These are phyloP conservation scores for Eucalyptus pauciflora DNA, from an alignment of 345 rosid species.

Conservation along the genomic window DNA sequence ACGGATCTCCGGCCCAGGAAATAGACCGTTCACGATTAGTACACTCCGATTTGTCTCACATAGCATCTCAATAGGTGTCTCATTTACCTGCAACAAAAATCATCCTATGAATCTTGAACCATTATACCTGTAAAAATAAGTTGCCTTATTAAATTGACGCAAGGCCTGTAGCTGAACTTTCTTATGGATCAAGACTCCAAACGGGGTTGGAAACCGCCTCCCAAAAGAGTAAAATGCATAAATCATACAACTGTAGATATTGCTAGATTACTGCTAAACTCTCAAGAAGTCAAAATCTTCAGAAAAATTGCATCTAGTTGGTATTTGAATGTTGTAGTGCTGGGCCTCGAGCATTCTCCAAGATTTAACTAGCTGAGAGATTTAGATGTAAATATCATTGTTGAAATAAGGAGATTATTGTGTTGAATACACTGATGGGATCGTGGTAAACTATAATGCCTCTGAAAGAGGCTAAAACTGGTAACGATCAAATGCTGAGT, in stretches of 20 bases:
- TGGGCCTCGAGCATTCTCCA: background rate
- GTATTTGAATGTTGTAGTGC: background rate
- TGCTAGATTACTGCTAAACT: background rate
- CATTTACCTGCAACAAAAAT: background rate
- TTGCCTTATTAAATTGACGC: background rate
- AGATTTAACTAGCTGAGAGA: background rate
- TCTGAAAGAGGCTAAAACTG: background rate
- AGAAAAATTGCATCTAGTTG: background rate
- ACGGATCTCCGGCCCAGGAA: background rate
- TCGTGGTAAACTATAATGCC: background rate
- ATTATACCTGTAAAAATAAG: background rate
- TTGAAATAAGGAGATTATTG: background rate
- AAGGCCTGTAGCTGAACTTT: background rate
- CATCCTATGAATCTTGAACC: background rate
- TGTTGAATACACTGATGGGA: background rate
- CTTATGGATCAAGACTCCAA: background rate
- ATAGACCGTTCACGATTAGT: background rate
- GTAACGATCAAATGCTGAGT: background rate
- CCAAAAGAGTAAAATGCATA: background rate
- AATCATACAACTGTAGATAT: background rate
- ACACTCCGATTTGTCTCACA: background rate
- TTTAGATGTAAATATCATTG: background rate
- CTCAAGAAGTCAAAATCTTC: background rate
- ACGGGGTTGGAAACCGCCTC: background rate
- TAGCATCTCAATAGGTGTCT: background rate